Evolutionary conservation across 192 early-diverging fungal species (phyloP).

Genomic region (Gonapodya prolifera): DNA sequence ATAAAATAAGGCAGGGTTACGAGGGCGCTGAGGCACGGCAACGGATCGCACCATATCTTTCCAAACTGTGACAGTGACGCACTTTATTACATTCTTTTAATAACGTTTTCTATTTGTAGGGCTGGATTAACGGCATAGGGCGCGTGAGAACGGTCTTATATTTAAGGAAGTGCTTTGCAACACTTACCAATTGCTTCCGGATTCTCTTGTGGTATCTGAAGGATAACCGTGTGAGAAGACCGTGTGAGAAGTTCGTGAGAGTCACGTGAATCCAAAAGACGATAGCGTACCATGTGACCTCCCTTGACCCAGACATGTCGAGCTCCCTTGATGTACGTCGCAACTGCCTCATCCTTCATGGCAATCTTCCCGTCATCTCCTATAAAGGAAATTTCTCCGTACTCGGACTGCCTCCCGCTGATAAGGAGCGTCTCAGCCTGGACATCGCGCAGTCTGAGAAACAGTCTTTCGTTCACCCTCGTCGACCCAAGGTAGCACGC

Average conservation of each 20-base stretch:
- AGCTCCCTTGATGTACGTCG: not conserved
- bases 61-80: no score
- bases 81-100: no score
- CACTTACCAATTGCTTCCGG: not conserved
- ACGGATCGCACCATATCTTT: no score
- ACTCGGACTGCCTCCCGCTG: not conserved
- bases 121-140: no score
- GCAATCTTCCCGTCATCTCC: not conserved
- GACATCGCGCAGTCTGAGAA: not conserved
- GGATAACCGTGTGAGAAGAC: not conserved
- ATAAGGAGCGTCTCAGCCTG: not conserved
- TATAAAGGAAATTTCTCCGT: not conserved
- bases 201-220: not conserved
- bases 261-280: not conserved
- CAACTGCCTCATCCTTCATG: not conserved
- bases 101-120: no score
- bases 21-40: no score
- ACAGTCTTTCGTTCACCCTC: not conserved
- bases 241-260: not conserved
- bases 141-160: no score
- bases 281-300: not conserved
- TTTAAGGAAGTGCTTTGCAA: not conserved
- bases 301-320: not conserved
- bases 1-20: no score
- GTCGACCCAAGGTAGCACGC: not conserved